phyloP scores from a whole-genome alignment of 305 asterid species.

The Ilex paraguariensis region DNA sequence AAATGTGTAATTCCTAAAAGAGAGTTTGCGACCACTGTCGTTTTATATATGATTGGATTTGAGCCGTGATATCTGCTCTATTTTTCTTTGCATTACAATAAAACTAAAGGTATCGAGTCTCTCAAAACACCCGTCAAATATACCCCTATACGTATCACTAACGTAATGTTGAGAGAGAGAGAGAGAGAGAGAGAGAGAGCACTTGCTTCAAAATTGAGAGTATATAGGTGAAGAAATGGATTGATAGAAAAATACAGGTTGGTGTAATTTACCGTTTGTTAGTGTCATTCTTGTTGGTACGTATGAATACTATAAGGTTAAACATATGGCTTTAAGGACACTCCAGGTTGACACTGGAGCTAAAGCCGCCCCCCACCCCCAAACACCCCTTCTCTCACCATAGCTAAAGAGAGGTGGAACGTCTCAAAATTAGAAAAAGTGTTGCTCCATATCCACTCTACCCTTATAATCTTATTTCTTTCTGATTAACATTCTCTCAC shows the following conservation, averaged over 20 bases:
- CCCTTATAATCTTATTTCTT: slow-evolving; percentile 4
- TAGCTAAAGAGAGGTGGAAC: slow-evolving; percentile 50
- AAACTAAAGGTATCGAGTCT: no score
- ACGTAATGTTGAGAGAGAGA: no score
- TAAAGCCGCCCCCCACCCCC: slow-evolving; percentile 19
- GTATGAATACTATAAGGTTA: slow-evolving; percentile 12
- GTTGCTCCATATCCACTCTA: slow-evolving; percentile 69
- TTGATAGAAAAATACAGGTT: slow-evolving; percentile 21
- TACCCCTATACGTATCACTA: no score
- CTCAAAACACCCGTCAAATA: no score
- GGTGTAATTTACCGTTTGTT: slow-evolving; percentile 28
- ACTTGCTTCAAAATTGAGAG: not conserved
- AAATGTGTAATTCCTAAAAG: no score
- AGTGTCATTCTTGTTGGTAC: slow-evolving; percentile 57
- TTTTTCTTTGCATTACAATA: no score
- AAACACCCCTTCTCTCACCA: slow-evolving; percentile 3
- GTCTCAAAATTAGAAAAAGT: slow-evolving; percentile 44
- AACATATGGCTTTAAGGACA: slow-evolving; percentile 41
- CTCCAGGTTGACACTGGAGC: slow-evolving; percentile 55
- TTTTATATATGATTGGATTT: no score
- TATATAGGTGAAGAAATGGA: slow-evolving; percentile 20
- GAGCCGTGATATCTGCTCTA: no score
- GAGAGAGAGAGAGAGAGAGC: slow-evolving; percentile 7
- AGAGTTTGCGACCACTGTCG: no score
- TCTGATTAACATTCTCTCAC: no score